Percentiles rank a stretch among this genome's conserved stretches.
Evolutionary conservation across 352 stramenopile genomes (phyloP).

Genomic region (Peronospora belbahrii): DNA sequence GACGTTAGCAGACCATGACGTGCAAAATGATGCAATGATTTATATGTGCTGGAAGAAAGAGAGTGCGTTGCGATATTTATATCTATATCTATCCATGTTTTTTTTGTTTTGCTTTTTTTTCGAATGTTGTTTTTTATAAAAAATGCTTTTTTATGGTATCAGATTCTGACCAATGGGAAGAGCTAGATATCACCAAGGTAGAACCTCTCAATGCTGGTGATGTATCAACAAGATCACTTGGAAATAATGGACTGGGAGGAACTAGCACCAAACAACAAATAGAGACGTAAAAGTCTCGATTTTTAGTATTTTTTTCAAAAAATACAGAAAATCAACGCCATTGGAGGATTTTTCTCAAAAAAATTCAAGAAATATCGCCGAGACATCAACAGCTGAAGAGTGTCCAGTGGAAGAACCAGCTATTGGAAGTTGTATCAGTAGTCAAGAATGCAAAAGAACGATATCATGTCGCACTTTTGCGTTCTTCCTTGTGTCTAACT

Average conservation of each 20-base stretch:
- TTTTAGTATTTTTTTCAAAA: constrained; percentile 2
- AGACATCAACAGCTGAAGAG: too few relatives aligned
- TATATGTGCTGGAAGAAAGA: constrained; percentile 88
- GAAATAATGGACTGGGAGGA: constrained; percentile 7
- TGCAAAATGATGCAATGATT: constrained; percentile 76
- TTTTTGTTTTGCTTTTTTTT: neutral
- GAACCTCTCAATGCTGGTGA: constrained; percentile 33
- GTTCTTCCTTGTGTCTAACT: too few relatives aligned
- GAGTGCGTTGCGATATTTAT: constrained; percentile 53
- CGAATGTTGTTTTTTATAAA: neutral
- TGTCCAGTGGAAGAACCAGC: too few relatives aligned
- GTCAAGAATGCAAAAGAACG: too few relatives aligned
- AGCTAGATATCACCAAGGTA: constrained; percentile 62
- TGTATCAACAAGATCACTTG: constrained; percentile 1
- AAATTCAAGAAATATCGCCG: too few relatives aligned
- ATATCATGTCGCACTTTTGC: too few relatives aligned
- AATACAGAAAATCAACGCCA: neutral
- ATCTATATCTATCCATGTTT: too few relatives aligned
- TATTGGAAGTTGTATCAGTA: too few relatives aligned
- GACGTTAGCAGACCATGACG: constrained; percentile 72
- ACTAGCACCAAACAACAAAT: constrained; percentile 10
- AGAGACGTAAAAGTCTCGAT: constrained; percentile 5
- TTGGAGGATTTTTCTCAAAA: neutral
- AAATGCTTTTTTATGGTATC: neutral
- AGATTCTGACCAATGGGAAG: constrained; percentile 78